Conservation (phyloP, 139 green algal genomes). For the Chlorella sp. region DNA sequence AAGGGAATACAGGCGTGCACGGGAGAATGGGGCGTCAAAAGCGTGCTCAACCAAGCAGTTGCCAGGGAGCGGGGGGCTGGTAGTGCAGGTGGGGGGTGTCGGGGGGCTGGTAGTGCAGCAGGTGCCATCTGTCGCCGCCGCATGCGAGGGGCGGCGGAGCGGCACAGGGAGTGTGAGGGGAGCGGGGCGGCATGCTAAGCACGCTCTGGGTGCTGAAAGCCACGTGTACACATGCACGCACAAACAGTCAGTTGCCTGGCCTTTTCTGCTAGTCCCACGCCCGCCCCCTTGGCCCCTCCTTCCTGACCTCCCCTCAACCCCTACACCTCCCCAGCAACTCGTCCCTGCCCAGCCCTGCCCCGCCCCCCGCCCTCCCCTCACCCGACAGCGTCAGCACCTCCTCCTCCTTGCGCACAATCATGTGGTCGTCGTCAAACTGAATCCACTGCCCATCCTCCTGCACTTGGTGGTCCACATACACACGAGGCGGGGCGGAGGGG, state of each 20-base stretch:
- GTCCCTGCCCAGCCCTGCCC: background rate
- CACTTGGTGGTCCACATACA: background rate
- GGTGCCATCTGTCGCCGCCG: no score
- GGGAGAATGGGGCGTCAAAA: background rate
- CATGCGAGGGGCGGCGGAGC: no score
- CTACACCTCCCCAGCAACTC: no score
- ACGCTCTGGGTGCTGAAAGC: no score
- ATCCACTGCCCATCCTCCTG: conserved; percentile 91
- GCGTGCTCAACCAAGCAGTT: background rate
- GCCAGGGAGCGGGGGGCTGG: background rate
- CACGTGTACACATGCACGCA: no score
- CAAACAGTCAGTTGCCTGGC: no score
- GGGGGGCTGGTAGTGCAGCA: background rate
- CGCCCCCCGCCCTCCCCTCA: background rate
- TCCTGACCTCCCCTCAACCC: no score
- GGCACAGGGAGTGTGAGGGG: no score
- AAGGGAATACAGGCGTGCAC: background rate
- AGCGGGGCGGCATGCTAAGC: no score
- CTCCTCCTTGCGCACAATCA: conserved; percentile 81
- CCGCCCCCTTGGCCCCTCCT: no score
- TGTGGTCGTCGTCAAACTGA: conserved; percentile 96
- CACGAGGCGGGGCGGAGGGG: background rate
- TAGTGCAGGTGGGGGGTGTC: no score
- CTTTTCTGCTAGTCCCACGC: no score
- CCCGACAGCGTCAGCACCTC: conserved; percentile 88